Evolutionary conservation across 164 flowering plant species (phyloP), one percentile per base, ranked within the genome.

Genomic region (Aristolochia fimbriata): DNA sequence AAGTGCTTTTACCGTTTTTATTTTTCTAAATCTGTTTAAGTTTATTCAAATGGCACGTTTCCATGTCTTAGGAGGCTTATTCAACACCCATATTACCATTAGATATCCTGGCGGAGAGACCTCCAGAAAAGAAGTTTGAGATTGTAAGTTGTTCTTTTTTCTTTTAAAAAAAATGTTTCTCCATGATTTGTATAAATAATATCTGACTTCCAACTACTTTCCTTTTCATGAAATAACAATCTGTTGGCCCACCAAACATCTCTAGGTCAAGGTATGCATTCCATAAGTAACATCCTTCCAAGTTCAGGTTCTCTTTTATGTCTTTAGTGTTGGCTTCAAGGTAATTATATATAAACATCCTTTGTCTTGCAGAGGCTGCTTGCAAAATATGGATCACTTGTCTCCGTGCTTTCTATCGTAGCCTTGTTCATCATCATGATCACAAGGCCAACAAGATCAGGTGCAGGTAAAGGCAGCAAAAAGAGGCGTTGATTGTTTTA

Each of bases 61-160:
- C 23, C 23, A 53, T 54, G 30, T 70, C 69, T 6, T 64, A 88
- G 94, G 86, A 72, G 76, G 87, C 97, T 13, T 85, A 69, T 74
- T 88, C 97, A 46, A 84, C 90, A 49, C 92, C 97, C 10, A 78
- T 86, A 13, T 68, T 76, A 49, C 95, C 97, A 49, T 63, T 90
- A 48, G 97, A 90, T 61, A 64, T 93, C 59, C 95, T 90, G 64
- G 91, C 94, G 7, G 99, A 90, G 22, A 82, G 80, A 71, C 65
- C 85, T 63, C 84, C 89, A 14, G 95, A 81, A 77, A 81, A 85
- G 70, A 85, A 85, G 76, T 71, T 90, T 67, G 88, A 90, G 24
- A 78, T 65, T 86, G 99, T 90, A 74, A 70, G 83, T 58, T 62
- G 67, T 47, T 7, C 31, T 53, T 20, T 12, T 1, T 4, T 17